Base-by-base conservation (phyloP, 2,329 filamentous ascomycete species). In the Metarhizium humberi region DNA sequence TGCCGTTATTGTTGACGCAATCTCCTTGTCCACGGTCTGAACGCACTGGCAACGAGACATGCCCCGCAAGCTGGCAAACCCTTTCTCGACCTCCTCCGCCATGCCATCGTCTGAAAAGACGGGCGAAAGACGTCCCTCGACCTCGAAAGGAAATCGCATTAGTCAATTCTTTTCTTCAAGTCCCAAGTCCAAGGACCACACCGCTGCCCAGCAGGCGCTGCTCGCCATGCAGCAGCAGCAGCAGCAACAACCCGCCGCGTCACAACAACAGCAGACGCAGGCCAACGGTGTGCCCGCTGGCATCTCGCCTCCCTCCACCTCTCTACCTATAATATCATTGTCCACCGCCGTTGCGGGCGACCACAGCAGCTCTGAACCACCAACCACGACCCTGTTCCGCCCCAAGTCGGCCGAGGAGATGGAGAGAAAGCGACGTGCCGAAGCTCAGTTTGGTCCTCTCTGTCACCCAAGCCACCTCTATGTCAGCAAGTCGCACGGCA, bases 401-500 rank as follows among this genome's bases (percentile, higher is more conserved):
- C 91, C 94, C 34, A 88, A 89, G 56, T 88, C 90, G 7, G 86
- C 85, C n/a, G 87, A 87, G 67, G 92, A 97, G 73, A 81, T 86
- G 50, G 85, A 86, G 58, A 82, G 82, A 59, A 80, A 90, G 69
- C 86, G 86, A 56, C 86, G 85, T 67, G 82, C 86, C 64, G 89
- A 97, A 66, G 88, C 92, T 40, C 91, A 97, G 67, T 99, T 97
- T 66, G 94, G 88, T 13, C 92, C 92, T 16, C 78, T 97, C 51
- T 80, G 85, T 61, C 86, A 90, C 61, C 81, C 85, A 52, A 87
- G 80, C 65, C 92, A 99, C 72, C 82, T 89, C 67, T 96, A 96
- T 75, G 86, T 88, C 60, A 96, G 92, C 78, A 84, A 87, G 71
- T 91, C 95, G 69, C 84, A 87, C 58, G 92, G 92, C 62, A 82